Percentiles rank a stretch among this genome's conserved stretches.
These are phyloP conservation scores for Aureobasidium vineae DNA, from an alignment of 2,329 filamentous ascomycete species.

Conservation along the genomic window DNA sequence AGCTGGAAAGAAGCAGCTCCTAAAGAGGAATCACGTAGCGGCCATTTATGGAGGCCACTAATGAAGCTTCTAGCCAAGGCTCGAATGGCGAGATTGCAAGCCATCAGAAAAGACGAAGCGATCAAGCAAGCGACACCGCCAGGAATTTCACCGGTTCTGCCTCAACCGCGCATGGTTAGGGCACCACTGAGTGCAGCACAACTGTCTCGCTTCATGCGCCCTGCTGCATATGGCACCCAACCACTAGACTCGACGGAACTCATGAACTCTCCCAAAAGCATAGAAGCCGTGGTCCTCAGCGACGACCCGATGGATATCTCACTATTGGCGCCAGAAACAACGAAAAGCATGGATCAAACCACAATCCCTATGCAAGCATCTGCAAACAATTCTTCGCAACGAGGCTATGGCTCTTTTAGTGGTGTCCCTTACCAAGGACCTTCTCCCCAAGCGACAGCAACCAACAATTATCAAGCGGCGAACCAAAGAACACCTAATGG, in stretches of 20 bases:
- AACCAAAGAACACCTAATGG: not conserved
- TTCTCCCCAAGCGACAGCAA: not conserved
- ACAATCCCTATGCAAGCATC: not conserved
- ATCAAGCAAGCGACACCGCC: conserved; percentile 22
- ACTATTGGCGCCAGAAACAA: not conserved
- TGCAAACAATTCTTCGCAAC: not conserved
- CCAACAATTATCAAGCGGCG: not conserved
- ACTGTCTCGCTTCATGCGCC: conserved; percentile 36
- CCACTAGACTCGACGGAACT: conserved; percentile 39
- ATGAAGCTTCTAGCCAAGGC: conserved; percentile 61
- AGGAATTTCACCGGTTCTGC: not conserved
- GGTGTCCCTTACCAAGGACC: not conserved
- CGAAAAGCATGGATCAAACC: not conserved
- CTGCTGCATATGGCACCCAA: conserved; percentile 36
- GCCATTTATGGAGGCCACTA: conserved; percentile 63
- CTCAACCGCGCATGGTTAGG: conserved; percentile 33
- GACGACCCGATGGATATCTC: conserved; percentile 29
- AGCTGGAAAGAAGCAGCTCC: conserved; percentile 41
- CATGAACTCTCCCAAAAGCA: conserved; percentile 35
- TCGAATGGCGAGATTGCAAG: conserved; percentile 52
- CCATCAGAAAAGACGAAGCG: conserved; percentile 43
- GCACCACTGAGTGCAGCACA: conserved; percentile 40
- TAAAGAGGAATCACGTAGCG: conserved; percentile 40
- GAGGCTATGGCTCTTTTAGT: not conserved
- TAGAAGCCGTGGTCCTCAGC: conserved; percentile 24